Evolutionary conservation across 257 asterid genomes (phyloP).

Genomic region (Perilla frutescens): DNA sequence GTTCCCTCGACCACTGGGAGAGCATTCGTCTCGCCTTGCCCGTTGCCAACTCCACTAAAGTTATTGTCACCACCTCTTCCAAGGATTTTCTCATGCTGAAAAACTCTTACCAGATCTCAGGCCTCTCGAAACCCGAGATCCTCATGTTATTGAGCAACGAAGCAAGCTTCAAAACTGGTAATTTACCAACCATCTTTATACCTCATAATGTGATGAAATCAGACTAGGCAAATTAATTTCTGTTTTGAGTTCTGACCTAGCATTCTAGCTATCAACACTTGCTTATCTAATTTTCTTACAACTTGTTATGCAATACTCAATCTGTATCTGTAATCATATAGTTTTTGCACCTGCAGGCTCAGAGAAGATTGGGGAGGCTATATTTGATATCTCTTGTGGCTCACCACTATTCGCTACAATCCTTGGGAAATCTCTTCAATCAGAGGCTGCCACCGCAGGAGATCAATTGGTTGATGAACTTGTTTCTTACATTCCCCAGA

Average conservation of each 20-base stretch:
- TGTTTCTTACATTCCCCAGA: not conserved
- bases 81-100: not conserved
- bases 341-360: not conserved
- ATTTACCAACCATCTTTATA: not conserved
- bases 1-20: slow-evolving; percentile 13
- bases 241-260: too few species aligned
- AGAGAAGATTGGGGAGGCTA: not conserved
- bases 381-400: slow-evolving; percentile 12
- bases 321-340: too few species aligned
- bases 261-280: too few species aligned
- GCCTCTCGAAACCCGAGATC: not conserved
- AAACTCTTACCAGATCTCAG: not conserved
- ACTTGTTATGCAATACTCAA: too few species aligned
- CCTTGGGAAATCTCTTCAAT: slow-evolving; percentile 9
- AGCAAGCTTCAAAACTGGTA: not conserved
- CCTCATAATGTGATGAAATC: too few species aligned
- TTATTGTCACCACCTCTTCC: slow-evolving; percentile 25
- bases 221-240: too few species aligned
- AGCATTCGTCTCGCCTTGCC: slow-evolving; percentile 12
- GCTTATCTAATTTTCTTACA: too few species aligned
- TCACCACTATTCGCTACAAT: not conserved
- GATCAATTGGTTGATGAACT: not conserved
- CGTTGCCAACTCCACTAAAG: not conserved
- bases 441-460: not conserved
- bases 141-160: not conserved